A percentile compares a stretch with the other conserved stretches of the same genome.
phyloP scores from a whole-genome alignment of 257 asterid genomes.

The Solanum pennellii region DNA sequence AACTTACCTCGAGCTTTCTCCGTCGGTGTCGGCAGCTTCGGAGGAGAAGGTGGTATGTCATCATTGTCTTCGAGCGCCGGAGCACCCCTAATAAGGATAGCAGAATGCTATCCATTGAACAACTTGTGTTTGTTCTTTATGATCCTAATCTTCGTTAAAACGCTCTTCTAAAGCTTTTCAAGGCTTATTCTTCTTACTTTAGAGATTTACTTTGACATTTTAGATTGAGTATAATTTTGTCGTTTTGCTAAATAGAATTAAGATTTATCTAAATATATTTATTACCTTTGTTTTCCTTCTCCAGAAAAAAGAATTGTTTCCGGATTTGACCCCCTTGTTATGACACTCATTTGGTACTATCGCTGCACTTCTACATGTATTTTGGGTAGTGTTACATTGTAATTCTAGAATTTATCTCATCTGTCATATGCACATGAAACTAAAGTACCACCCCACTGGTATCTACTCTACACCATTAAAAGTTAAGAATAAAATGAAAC shows the following conservation, averaged over 20 bases:
- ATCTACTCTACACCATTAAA: not conserved
- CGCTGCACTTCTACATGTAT: slow-evolving; percentile 21
- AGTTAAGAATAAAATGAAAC: not conserved
- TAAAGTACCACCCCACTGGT: not conserved
- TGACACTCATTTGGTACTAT: slow-evolving; percentile 25
- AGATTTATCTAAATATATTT: not conserved
- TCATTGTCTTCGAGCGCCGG: slow-evolving; percentile 8
- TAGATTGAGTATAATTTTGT: not conserved
- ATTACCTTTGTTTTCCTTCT: not conserved
- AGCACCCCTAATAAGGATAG: slow-evolving; percentile 31
- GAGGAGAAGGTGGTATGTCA: not conserved
- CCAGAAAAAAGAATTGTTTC: slow-evolving; percentile 2
- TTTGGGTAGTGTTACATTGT: not conserved
- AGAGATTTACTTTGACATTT: not conserved
- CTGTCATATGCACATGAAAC: not conserved
- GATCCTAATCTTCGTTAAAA: slow-evolving; percentile 1
- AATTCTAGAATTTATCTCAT: not conserved
- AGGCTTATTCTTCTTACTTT: not conserved
- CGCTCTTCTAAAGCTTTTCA: slow-evolving; percentile 12
- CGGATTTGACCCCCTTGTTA: slow-evolving; percentile 12
- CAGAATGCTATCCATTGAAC: slow-evolving; percentile 44
- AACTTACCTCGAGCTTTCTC: slow-evolving; percentile 24
- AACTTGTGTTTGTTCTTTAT: slow-evolving; percentile 12
- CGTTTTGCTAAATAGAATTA: not conserved
- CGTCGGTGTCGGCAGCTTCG: slow-evolving; percentile 15